phyloP scores from a whole-genome alignment of 768 basidiomycete genomes.

The Glaciozyma antarctica region DNA sequence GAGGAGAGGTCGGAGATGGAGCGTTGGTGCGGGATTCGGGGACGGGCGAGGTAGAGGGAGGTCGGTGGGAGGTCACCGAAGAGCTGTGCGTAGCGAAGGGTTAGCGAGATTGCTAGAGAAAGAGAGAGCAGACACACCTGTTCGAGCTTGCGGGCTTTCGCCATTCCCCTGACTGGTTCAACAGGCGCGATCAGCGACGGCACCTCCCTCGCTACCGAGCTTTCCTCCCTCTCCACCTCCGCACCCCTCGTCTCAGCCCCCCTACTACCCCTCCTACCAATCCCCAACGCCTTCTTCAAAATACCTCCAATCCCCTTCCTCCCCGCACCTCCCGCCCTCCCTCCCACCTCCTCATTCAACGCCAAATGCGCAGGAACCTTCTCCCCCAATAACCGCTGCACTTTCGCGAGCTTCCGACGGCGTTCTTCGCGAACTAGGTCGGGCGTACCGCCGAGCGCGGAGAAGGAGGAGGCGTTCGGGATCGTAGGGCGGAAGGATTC shows the following conservation, averaged over 20 bases:
- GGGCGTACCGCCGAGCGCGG: background rate
- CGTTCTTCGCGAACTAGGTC: constrained; percentile 13
- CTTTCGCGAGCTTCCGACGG: constrained; percentile 23
- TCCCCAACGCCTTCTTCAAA: background rate
- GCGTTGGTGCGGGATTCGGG: background rate
- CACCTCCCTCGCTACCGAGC: too few species aligned
- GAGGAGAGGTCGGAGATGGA: background rate
- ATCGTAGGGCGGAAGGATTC: background rate
- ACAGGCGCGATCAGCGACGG: too few species aligned
- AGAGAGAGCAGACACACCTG: background rate
- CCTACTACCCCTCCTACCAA: background rate
- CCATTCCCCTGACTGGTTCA: too few species aligned
- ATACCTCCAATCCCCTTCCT: background rate
- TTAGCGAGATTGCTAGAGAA: background rate
- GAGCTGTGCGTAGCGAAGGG: background rate
- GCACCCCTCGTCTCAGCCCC: background rate
- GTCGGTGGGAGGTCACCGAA: constrained; percentile 24
- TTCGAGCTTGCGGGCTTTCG: constrained; percentile 27
- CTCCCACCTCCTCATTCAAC: background rate
- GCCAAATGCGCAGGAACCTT: constrained; percentile 6
- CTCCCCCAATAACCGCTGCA: constrained; percentile 24
- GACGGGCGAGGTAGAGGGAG: constrained; percentile 10
- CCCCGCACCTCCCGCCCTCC: background rate
- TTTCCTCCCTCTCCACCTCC: too few species aligned
- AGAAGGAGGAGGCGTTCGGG: background rate